Base-by-base conservation (phyloP, 2,329 filamentous ascomycete species). In the Aspergillus viridinutans region DNA sequence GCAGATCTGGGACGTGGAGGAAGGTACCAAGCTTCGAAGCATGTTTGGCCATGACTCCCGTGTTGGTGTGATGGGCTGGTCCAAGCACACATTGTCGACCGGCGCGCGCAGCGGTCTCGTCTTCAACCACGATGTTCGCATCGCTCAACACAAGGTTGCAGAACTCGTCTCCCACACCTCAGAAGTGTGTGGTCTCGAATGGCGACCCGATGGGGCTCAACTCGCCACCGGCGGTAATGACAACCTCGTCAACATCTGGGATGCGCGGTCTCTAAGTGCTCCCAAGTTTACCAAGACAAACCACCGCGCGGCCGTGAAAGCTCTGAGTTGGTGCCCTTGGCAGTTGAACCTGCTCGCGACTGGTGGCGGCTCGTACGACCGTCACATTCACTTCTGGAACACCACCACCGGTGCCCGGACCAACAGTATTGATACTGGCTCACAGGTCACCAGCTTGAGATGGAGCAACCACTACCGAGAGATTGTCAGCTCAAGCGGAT, bases 341-440 rank as follows among this genome's bases (percentile, higher is more conserved):
- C 94, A 96, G 80, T 87, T 90, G 76, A 97, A 97, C 82, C 86
- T 97, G 51, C 88, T 99, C 50, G 94, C 94, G 57, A 97, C 94
- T 47, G 94, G 94, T 56, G 94, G 94, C 71, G 94, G 94, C 66
- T 95, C 91, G 47, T 95, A 97, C 76, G 94, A 99, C 74, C 90
- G 92, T 67, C 90, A 97, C 78, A 99, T 99, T 76, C 94, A 99
- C 82, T 99, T 99, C 85, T 99, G 94, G 94, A 99, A 99, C 84
- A 95, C 92, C 49, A 97, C 94, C 23, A 96, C 93, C 4, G 94
- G 94, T 59, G 93, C 94, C 53, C 90, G 94, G 67, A 92, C 96
- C 80, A 99, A 99, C 87, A 96, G 91, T 83, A 97, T 99, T 76
- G 92, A 97, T 75, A 97, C 94, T 43, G 94, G 94, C 59, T 96